Evolutionary conservation across 2,329 filamentous ascomycete genomes (phyloP).

Genomic region (Exophiala aquamarina): DNA sequence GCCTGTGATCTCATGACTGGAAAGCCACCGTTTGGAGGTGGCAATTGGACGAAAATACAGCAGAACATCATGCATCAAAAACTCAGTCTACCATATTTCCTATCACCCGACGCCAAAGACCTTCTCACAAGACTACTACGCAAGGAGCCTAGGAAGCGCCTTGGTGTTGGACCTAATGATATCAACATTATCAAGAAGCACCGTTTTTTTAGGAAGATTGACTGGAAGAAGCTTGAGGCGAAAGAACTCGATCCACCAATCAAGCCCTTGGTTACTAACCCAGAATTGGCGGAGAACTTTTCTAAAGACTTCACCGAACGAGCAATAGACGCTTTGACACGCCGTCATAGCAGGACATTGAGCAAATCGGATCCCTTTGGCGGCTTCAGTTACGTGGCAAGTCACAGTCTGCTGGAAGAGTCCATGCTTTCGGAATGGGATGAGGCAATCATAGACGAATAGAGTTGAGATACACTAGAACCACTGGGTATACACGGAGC

Average conservation of each 20-base stretch:
- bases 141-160: slow-evolving; percentile 87
- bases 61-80: slow-evolving; percentile 96
- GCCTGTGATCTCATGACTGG: slow-evolving; percentile 92
- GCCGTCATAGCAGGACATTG: slow-evolving; percentile 24
- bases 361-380: slow-evolving; percentile 45
- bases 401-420: slow-evolving; percentile 45
- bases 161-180: slow-evolving; percentile 89
- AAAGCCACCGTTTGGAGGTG: slow-evolving; percentile 82
- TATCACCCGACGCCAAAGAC: slow-evolving; percentile 90
- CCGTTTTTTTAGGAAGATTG: slow-evolving; percentile 93
- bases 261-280: slow-evolving; percentile 89
- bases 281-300: slow-evolving; percentile 96
- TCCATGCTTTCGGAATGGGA: slow-evolving; percentile 27
- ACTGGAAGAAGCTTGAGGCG: slow-evolving; percentile 84
- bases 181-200: slow-evolving; percentile 83
- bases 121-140: slow-evolving; percentile 83
- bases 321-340: slow-evolving; percentile 23
- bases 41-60: slow-evolving; percentile 92
- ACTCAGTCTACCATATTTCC: slow-evolving; percentile 81
- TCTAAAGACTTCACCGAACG: slow-evolving; percentile 77
- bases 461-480: too few relatives aligned
- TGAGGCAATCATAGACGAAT: slow-evolving; percentile 25
- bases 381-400: slow-evolving; percentile 50
- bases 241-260: slow-evolving; percentile 87
- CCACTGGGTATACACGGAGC: too few relatives aligned